Conservation (phyloP, 495 filamentous ascomycete species). For the Evansstolkia leycettana region DNA sequence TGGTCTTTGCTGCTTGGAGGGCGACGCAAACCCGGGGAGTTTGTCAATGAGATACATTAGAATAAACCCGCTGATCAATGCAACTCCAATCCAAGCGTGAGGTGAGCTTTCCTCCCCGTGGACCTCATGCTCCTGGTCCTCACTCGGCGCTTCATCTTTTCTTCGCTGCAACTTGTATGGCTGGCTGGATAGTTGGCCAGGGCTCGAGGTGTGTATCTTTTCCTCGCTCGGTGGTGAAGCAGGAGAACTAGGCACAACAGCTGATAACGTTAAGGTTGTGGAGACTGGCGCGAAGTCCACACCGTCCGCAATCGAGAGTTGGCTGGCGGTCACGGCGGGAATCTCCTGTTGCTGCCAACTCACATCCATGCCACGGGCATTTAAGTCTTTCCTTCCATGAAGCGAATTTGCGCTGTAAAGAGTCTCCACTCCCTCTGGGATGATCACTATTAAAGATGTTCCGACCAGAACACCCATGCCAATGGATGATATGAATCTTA, state of each 20-base stretch:
- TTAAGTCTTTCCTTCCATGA: conserved; percentile 17
- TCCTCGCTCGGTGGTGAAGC: conserved; percentile 3
- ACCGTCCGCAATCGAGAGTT: conserved; percentile 3
- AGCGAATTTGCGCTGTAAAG: conserved; percentile 52
- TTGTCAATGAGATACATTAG: conserved; percentile 96
- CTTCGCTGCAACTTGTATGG: conserved; percentile 7
- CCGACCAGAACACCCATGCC: conserved; percentile 92
- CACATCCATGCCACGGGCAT: conserved; percentile 14
- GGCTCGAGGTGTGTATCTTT: conserved; percentile 2
- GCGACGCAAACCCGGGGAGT: conserved; percentile 58
- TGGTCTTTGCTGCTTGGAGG: conserved; percentile 37
- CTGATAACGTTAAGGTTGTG: not conserved
- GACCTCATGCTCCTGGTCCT: conserved; percentile 21
- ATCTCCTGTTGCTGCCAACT: conserved; percentile 20
- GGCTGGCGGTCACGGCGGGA: conserved; percentile 8
- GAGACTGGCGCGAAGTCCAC: not conserved
- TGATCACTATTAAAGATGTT: conserved; percentile 91
- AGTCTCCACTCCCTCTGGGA: conserved; percentile 92
- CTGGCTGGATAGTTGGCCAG: conserved; percentile 3
- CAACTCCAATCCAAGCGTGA: conserved; percentile 70
- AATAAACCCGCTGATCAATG: conserved; percentile 79
- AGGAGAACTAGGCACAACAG: not conserved
- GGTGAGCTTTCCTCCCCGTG: conserved; percentile 34
- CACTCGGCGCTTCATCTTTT: conserved; percentile 20
- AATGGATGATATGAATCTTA: conserved; percentile 81